Evolutionary conservation across 2,329 filamentous ascomycete genomes (phyloP), one percentile per base, ranked within the genome.

Genomic region (Escovopsis sp.): DNA sequence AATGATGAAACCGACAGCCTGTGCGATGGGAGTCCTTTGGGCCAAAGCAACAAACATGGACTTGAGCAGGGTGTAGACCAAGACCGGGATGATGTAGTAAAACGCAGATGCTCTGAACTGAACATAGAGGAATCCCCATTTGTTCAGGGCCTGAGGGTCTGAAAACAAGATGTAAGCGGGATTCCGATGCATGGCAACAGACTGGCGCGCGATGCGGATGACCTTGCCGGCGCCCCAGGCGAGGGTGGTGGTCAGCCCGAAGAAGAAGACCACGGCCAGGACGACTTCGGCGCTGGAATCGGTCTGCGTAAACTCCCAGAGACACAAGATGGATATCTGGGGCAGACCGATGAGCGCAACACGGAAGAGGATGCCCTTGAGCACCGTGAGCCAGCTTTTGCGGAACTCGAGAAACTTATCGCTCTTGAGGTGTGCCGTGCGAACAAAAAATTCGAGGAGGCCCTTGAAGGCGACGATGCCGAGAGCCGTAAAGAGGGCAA

Each of bases 91-190:
- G 53, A 95, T 85, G 62, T 89, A 95, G 69, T 93, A 95, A 72
- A 94, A 95, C 34, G 87, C 86, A 3, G 87, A 89, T 34, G 89
- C 89, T 55, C 89, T 84, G 72, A 94, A 95, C 61, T 94, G 88
- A 35, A 96, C 86, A 59, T 96, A 96, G 50, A 96, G 75, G 69
- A 95, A 95, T 19, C 89, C 89, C 89, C 88, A 95, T 66, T 94
- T 94, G 75, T 95, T 94, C 49, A 96, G 75, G 42, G 84, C 81
- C 48, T 85, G 75, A n/a, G 88, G 87, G 55, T 96, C 88, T 3
- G 89, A 94, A 67, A 93, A 96, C 48, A 96, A 78, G 53, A 95
- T 94, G 63, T 95, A 95, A 26, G 88, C 89, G 26, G 89, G 87
- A 66, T 94, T 95, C 66, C 89, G 88, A 71, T 95, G 88, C 77